These are phyloP conservation scores for Adansonia digitata DNA, from an alignment of 345 rosid species.

Conservation along the genomic window DNA sequence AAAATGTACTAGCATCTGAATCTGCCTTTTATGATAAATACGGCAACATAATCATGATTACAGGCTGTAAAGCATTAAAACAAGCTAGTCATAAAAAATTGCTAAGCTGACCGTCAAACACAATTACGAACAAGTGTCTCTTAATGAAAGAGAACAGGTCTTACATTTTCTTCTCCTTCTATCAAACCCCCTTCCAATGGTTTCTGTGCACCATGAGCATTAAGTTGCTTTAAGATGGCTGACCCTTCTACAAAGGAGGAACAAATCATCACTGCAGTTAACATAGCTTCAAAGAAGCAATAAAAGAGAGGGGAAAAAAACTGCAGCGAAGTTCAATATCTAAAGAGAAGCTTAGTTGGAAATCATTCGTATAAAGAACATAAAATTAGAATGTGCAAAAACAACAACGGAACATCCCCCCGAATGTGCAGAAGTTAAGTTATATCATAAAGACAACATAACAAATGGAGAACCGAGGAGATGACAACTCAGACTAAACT, in stretches of 20 bases:
- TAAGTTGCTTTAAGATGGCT: slow-evolving; percentile 35
- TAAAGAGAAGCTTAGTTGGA: neutral
- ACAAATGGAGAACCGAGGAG: neutral
- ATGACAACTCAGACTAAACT: neutral
- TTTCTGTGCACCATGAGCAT: slow-evolving; percentile 19
- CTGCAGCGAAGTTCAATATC: neutral
- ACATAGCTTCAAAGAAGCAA: neutral
- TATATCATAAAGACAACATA: neutral
- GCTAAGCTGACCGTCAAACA: neutral
- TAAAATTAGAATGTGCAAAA: neutral
- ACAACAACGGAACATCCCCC: neutral
- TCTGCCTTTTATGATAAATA: neutral
- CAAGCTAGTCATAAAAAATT: neutral
- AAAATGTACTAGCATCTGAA: neutral
- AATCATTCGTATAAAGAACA: neutral
- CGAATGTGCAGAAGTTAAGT: neutral
- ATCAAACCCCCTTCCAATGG: slow-evolving; percentile 17
- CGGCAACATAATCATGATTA: neutral
- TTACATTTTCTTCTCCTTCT: slow-evolving; percentile 62
- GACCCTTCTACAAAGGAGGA: slow-evolving; percentile 29
- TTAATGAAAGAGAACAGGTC: slow-evolving; percentile 8
- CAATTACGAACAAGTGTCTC: neutral
- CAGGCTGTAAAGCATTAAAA: neutral
- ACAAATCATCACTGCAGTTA: slow-evolving; percentile 1
- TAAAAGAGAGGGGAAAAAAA: neutral